Evolutionary conservation across 345 rosid species (phyloP).

Genomic region (Salix arbutifolia): DNA sequence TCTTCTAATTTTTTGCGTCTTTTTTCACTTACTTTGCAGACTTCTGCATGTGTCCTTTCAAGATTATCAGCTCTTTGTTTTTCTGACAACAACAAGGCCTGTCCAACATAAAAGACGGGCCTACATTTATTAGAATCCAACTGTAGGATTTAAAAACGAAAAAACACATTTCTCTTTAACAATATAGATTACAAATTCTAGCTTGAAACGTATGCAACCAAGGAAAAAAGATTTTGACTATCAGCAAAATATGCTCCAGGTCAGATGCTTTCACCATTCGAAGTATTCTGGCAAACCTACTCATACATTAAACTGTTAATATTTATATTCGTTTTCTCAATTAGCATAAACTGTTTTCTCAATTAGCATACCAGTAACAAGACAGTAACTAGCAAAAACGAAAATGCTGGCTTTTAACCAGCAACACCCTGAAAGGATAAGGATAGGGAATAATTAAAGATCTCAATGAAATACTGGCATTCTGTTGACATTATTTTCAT

Average conservation of each 20-base stretch:
- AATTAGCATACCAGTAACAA: too few relatives aligned
- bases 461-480: not conserved
- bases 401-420: not conserved
- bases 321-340: not conserved
- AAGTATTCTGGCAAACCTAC: not conserved
- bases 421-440: not conserved
- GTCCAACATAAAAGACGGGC: slow-evolving; percentile 8
- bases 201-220: too few relatives aligned
- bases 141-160: not conserved
- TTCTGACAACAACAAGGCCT: slow-evolving; percentile 58
- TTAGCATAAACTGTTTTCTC: not conserved
- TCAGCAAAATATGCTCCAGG: too few relatives aligned
- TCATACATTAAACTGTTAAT: not conserved
- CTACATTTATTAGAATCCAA: not conserved
- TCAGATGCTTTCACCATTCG: too few relatives aligned
- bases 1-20: slow-evolving; percentile 66
- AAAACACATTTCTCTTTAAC: too few relatives aligned
- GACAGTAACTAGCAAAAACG: too few relatives aligned
- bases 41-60: slow-evolving; percentile 60
- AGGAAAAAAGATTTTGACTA: too few relatives aligned
- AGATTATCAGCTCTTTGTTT: slow-evolving; percentile 73
- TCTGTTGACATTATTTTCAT: not conserved
- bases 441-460: not conserved
- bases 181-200: too few relatives aligned
- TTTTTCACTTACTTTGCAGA: slow-evolving; percentile 57